Percentiles rank a stretch among this genome's conserved stretches.
Conservation (phyloP, 1,284 basidiomycete genomes). For the Moesziomyces parantarcticus region DNA sequence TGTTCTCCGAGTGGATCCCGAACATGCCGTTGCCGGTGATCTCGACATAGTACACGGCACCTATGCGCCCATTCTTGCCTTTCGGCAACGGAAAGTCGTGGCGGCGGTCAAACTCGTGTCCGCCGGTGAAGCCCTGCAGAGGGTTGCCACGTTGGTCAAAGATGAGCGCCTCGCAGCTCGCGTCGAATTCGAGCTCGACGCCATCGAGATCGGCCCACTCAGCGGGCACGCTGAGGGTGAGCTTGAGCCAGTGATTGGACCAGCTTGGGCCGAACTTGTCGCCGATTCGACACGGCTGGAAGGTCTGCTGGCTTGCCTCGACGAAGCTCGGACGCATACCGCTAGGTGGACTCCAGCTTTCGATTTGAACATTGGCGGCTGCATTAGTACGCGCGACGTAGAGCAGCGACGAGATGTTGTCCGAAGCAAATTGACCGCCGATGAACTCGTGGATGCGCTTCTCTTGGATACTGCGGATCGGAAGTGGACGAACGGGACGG, state of each 20-base stretch:
- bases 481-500: no score
- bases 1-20: constrained; percentile 83
- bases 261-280: constrained; percentile 60
- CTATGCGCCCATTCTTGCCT: constrained; percentile 75
- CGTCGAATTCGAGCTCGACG: constrained; percentile 59
- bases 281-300: constrained; percentile 5
- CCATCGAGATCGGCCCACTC: constrained; percentile 60
- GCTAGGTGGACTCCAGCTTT: no score
- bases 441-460: no score
- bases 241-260: constrained; percentile 64
- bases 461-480: no score
- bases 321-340: no score
- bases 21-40: constrained; percentile 80
- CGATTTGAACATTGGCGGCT: no score
- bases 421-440: no score
- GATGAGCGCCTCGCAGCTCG: constrained; percentile 78
- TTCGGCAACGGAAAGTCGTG: constrained; percentile 79
- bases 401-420: no score
- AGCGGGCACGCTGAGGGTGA: constrained; percentile 55
- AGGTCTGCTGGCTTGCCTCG: no score
- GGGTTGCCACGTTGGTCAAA: constrained; percentile 82
- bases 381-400: no score
- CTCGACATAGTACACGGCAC: constrained; percentile 73
- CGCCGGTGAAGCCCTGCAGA: constrained; percentile 93
- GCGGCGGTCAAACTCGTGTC: constrained; percentile 82